Evolutionary conservation across 768 basidiomycete species (phyloP), one percentile per base, ranked within the genome.

Genomic region (Inosperma sp.): DNA sequence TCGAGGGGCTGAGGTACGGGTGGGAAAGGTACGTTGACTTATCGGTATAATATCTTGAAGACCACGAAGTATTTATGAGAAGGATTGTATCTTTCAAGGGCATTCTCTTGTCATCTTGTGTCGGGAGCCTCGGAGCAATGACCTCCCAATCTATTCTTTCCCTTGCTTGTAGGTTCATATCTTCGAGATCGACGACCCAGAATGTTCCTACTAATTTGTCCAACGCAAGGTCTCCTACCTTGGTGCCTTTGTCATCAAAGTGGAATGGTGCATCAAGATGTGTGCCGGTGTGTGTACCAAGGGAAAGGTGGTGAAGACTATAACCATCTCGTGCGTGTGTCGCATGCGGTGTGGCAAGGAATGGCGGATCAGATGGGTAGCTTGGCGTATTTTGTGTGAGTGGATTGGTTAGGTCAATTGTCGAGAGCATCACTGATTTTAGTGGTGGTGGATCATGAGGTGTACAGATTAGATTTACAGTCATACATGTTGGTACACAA

Each of bases 231-330:
- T 82, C 70, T 55, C 82, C 79, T 39, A 88, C 71, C 7, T 78
- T 78, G 36, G 67, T 66, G 4, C 83, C 85, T 23, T 75, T 69
- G 4, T 67, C 65, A 65, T 83, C 66, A 68, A 87, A 88, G 59
- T 90, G 88, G 43, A 76, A 80, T 0, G 88, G 88, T 1, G 86
- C 84, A 58, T 90, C 88, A 64, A 89, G 73, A 67, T 90, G 88
- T 2, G 88, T 89, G 39, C 87, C 88, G 1, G 83, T 82, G 60
- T 89, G 88, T 1, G 86, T 80, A 4, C 83, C 77, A 17, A 88
- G 58, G 22, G 76, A 68, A 42, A 90, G 65, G 0, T 70, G 59
- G 53, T 75, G 75, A 10, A 84, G 76, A 42, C 68, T 74, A 59
- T 73, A 78, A 30, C 78, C 78, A 48, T 82, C 72, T 49, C 68